Conservation (phyloP, 2,329 filamentous ascomycete species). For the Xylariaceae sp. region DNA sequence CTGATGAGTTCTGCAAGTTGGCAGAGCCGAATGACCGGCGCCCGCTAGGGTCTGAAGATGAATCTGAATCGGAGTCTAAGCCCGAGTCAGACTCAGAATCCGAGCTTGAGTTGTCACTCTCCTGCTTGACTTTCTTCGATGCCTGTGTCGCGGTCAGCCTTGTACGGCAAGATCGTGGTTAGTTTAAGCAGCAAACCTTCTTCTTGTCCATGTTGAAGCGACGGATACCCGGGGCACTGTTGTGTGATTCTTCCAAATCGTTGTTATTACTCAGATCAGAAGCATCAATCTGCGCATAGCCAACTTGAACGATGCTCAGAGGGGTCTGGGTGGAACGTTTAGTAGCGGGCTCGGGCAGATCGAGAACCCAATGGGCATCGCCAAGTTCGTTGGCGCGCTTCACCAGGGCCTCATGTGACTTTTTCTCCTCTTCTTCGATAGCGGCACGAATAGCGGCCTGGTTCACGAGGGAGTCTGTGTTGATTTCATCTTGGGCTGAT, state of each 20-base stretch:
- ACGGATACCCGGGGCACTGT: constrained; percentile 23
- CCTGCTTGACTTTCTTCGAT: constrained; percentile 29
- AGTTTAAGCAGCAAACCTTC: constrained; percentile 20
- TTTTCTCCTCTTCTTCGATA: constrained; percentile 64
- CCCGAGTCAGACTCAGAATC: constrained; percentile 36
- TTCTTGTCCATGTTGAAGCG: constrained; percentile 35
- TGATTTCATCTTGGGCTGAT: constrained; percentile 30
- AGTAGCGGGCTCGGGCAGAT: constrained; percentile 43
- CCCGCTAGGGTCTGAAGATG: constrained; percentile 21
- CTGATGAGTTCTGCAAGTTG: constrained; percentile 40
- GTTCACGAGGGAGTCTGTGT: constrained; percentile 49
- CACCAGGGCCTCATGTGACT: constrained; percentile 59
- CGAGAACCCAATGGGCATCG: constrained; percentile 75
- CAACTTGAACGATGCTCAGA: constrained; percentile 60
- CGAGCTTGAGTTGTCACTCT: constrained; percentile 35
- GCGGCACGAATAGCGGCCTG: constrained; percentile 61
- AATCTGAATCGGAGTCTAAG: constrained; percentile 18
- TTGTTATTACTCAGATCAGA: constrained; percentile 23
- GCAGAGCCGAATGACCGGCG: constrained; percentile 39
- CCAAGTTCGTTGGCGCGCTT: constrained; percentile 60
- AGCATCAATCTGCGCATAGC: constrained; percentile 46
- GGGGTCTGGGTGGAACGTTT: constrained; percentile 35
- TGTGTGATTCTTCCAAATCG: constrained; percentile 16
- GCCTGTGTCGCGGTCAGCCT: constrained; percentile 32
- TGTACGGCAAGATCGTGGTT: background rate